These are phyloP conservation scores for Corynespora cassiicola DNA, from an alignment of 2,329 filamentous ascomycete genomes.

Conservation along the genomic window DNA sequence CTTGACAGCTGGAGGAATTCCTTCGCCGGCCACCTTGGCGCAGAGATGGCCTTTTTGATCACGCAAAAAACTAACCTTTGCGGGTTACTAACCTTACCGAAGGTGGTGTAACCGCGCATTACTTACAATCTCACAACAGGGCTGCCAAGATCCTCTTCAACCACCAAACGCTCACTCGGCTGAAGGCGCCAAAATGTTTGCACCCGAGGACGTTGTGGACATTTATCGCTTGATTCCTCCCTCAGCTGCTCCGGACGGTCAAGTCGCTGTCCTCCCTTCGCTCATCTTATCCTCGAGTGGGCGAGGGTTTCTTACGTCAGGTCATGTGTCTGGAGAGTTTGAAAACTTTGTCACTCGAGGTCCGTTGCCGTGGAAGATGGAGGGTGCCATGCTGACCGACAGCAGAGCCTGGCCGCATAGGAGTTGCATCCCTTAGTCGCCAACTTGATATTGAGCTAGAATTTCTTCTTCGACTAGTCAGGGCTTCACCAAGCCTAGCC, in stretches of 20 bases:
- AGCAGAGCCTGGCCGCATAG: constrained; percentile 20
- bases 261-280: constrained; percentile 13
- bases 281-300: constrained; percentile 29
- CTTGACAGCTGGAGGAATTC: too few species aligned
- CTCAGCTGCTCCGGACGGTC: constrained; percentile 8
- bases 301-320: constrained; percentile 33
- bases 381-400: too few species aligned
- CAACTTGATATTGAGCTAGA: constrained; percentile 28
- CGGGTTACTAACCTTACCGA: too few species aligned
- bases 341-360: constrained; percentile 23
- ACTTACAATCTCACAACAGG: too few species aligned
- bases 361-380: too few species aligned
- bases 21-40: too few species aligned
- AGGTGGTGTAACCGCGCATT: neutral
- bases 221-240: constrained; percentile 31
- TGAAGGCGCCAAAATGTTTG: constrained; percentile 46
- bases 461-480: constrained; percentile 26
- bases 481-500: constrained; percentile 18
- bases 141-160: too few species aligned
- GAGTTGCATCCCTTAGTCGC: constrained; percentile 19
- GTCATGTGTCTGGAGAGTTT: constrained; percentile 25
- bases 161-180: too few species aligned
- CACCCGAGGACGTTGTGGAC: constrained; percentile 36
- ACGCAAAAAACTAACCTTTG: too few species aligned
- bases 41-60: too few species aligned